Conservation (phyloP, 106 monocot genomes). For the Allium fistulosum region DNA sequence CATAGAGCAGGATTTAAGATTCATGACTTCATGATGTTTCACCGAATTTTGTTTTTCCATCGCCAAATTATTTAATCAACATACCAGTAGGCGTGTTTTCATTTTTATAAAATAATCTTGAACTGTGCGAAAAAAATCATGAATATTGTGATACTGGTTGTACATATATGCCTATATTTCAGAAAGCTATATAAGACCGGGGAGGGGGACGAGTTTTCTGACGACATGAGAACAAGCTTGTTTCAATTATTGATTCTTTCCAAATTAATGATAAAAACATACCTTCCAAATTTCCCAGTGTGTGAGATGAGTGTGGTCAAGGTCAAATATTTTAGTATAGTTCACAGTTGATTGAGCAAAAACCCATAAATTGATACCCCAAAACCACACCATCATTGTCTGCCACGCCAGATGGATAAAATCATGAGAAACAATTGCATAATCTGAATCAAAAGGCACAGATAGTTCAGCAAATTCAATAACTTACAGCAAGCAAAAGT, state of each 20-base stretch:
- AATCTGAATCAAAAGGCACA: constrained; percentile 2
- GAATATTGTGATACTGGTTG: no score
- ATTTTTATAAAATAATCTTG: no score
- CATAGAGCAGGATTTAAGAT: no score
- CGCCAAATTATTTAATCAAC: no score
- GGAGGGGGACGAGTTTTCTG: not conserved
- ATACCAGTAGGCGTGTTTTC: no score
- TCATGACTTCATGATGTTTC: no score
- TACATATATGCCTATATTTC: not conserved
- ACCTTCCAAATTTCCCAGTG: constrained; percentile 92
- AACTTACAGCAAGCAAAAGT: constrained; percentile 80
- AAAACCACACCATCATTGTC: constrained; percentile 91
- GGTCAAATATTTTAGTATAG: constrained; percentile 91
- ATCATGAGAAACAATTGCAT: constrained; percentile 1
- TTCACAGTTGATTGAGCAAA: constrained; percentile 83
- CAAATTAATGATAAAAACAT: not conserved
- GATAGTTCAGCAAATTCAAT: no score
- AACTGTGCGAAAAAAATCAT: no score
- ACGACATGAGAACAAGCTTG: not conserved
- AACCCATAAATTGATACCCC: constrained; percentile 93
- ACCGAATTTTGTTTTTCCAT: no score
- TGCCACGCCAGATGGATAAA: constrained; percentile 24
- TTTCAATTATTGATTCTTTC: no score
- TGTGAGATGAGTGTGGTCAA: constrained; percentile 70
- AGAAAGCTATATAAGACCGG: constrained; percentile 1